phyloP scores from a whole-genome alignment of 495 filamentous ascomycete genomes.

The Trichocladium uniseriatum region DNA sequence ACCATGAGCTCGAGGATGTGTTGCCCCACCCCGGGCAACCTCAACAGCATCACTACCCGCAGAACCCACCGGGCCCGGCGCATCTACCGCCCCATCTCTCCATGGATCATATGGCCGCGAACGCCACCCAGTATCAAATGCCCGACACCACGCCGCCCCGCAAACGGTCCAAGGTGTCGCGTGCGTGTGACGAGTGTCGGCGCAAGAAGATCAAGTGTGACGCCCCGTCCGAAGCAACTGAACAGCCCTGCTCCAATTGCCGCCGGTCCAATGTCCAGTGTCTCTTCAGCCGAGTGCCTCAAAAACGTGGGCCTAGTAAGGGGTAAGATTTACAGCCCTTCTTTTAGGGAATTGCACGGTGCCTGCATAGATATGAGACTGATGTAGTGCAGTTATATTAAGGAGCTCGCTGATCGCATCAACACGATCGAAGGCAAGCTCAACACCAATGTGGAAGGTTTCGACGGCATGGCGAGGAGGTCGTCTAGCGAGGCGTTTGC shows the following conservation, averaged over 20 bases:
- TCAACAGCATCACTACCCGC: conserved; percentile 14
- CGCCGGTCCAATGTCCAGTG: conserved; percentile 66
- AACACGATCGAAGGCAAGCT: conserved; percentile 66
- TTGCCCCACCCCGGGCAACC: conserved; percentile 16
- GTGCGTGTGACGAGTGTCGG: conserved; percentile 91
- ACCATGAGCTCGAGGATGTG: conserved; percentile 12
- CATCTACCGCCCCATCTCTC: conserved; percentile 30
- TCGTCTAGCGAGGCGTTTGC: conserved; percentile 31
- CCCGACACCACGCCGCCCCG: conserved; percentile 57
- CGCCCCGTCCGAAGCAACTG: conserved; percentile 67
- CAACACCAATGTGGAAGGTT: conserved; percentile 22
- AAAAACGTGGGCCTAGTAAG: conserved; percentile 94
- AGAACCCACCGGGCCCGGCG: conserved; percentile 12
- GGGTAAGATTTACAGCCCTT: conserved; percentile 46
- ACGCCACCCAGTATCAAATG: conserved; percentile 15
- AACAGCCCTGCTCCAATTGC: conserved; percentile 79
- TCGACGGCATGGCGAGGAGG: conserved; percentile 21
- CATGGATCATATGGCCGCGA: conserved; percentile 19
- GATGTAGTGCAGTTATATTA: conserved; percentile 65
- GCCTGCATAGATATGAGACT: conserved; percentile 3
- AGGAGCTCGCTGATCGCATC: conserved; percentile 84
- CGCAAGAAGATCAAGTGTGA: conserved; percentile 97
- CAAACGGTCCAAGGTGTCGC: conserved; percentile 84
- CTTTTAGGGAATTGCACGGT: not conserved
- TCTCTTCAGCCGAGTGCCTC: conserved; percentile 84